Evolutionary conservation across 139 green algal species (phyloP).

Genomic region (Desmodesmus armatus): DNA sequence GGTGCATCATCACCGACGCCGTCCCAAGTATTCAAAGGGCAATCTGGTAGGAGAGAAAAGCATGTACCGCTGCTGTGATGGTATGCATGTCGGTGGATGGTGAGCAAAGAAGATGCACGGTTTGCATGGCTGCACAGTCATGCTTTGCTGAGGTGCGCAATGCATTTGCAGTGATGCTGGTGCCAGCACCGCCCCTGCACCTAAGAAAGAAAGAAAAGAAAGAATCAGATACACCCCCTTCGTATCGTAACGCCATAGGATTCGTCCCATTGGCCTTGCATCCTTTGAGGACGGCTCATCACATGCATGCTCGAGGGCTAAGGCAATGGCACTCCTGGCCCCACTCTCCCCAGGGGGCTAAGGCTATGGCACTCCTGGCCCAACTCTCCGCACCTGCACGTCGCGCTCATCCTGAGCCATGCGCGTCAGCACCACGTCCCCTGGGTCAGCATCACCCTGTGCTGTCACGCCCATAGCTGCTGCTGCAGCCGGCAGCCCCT

Average conservation of each 20-base stretch:
- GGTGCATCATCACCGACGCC: background rate
- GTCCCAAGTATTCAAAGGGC: background rate
- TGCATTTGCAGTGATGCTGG: too few relatives aligned
- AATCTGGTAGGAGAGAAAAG: background rate
- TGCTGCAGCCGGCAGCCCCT: background rate
- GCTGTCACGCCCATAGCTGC: background rate
- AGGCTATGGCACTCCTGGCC: too few relatives aligned
- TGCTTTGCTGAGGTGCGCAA: background rate
- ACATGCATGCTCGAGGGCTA: too few relatives aligned
- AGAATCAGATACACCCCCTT: too few relatives aligned
- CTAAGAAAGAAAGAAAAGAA: too few relatives aligned
- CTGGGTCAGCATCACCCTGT: background rate
- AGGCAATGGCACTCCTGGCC: too few relatives aligned
- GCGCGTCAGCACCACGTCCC: slow-evolving; percentile 11
- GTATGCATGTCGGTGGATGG: background rate
- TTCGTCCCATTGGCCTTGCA: too few relatives aligned
- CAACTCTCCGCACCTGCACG: slow-evolving; percentile 36
- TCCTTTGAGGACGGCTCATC: too few relatives aligned
- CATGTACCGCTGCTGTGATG: background rate
- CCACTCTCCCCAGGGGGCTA: too few relatives aligned
- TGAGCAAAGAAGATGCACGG: background rate
- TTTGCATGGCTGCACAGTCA: background rate
- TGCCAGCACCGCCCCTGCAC: too few relatives aligned
- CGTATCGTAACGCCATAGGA: too few relatives aligned
- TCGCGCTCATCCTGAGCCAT: slow-evolving; percentile 29